These are phyloP conservation scores for Sporothrix brasiliensis DNA, from an alignment of 2,329 filamentous ascomycete genomes.

Conservation along the genomic window DNA sequence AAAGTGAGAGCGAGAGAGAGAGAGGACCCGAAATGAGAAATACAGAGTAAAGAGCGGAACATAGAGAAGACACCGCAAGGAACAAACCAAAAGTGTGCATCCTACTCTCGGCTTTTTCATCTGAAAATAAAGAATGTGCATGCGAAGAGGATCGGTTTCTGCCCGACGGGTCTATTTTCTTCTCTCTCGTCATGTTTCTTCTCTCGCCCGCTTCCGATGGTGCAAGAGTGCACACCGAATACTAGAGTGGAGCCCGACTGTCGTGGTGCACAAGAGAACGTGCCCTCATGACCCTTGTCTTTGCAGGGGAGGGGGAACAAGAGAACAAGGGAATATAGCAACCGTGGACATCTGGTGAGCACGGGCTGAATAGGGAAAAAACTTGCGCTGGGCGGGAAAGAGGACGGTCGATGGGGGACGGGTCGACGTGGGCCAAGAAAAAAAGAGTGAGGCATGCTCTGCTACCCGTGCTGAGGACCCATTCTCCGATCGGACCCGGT, in stretches of 20 bases:
- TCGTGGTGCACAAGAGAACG: background rate
- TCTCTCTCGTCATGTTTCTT: background rate
- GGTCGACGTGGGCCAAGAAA: background rate
- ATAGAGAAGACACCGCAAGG: background rate
- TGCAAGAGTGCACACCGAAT: conserved; percentile 17
- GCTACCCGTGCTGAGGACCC: background rate
- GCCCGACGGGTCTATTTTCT: background rate
- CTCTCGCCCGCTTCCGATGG: background rate
- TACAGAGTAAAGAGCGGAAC: background rate
- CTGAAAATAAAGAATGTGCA: conserved; percentile 21
- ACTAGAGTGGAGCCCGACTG: background rate
- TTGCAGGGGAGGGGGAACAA: background rate
- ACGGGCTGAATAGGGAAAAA: conserved; percentile 22
- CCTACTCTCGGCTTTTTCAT: conserved; percentile 1
- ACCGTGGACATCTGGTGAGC: conserved; percentile 16
- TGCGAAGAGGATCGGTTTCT: conserved; percentile 1
- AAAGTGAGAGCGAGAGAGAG: background rate
- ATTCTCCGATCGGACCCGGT: conserved; percentile 17
- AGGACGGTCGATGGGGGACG: background rate
- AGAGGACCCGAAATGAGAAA: background rate
- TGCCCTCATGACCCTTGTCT: conserved; percentile 20
- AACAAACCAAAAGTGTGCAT: conserved; percentile 8
- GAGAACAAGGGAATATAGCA: background rate
- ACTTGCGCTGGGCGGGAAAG: background rate
- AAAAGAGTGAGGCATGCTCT: background rate